Evolutionary conservation across 2,329 filamentous ascomycete species (phyloP).

Genomic region (Aureobasidium sp.): DNA sequence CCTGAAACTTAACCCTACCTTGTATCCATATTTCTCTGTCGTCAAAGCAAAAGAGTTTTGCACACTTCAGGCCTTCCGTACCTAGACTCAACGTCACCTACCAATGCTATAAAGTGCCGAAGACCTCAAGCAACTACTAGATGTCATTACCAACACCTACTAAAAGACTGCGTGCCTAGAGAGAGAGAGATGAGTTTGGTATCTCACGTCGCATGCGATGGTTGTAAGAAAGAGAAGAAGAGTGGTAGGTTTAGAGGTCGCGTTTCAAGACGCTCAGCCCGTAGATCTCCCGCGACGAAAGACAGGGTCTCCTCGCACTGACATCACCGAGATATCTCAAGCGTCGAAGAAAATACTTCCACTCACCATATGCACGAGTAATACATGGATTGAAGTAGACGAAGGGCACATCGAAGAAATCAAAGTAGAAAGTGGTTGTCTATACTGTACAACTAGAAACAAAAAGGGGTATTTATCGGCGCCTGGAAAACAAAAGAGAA

Average conservation of each 20-base stretch:
- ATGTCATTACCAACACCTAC: no score
- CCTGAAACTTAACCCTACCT: constrained; percentile 2
- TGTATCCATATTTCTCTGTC: not conserved
- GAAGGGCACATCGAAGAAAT: no score
- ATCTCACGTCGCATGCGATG: no score
- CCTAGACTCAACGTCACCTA: not conserved
- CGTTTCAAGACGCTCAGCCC: not conserved
- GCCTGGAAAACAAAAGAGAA: not conserved
- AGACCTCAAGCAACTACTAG: no score
- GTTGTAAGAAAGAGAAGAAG: no score
- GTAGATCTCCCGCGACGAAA: not conserved
- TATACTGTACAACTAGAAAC: constrained; percentile 3
- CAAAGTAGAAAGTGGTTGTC: not conserved
- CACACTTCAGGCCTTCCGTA: not conserved
- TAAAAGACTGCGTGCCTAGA: no score
- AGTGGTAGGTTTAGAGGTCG: constrained; percentile 1
- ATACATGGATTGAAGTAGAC: no score
- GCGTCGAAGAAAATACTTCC: no score
- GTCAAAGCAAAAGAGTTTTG: constrained; percentile 6
- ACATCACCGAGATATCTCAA: not conserved
- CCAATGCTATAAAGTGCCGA: not conserved
- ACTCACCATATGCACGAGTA: no score
- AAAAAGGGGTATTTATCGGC: not conserved
- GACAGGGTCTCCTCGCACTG: not conserved
- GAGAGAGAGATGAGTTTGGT: no score